These are phyloP conservation scores for Cicer pinnatifidum DNA, from an alignment of 306 rosid genomes.

Conservation along the genomic window DNA sequence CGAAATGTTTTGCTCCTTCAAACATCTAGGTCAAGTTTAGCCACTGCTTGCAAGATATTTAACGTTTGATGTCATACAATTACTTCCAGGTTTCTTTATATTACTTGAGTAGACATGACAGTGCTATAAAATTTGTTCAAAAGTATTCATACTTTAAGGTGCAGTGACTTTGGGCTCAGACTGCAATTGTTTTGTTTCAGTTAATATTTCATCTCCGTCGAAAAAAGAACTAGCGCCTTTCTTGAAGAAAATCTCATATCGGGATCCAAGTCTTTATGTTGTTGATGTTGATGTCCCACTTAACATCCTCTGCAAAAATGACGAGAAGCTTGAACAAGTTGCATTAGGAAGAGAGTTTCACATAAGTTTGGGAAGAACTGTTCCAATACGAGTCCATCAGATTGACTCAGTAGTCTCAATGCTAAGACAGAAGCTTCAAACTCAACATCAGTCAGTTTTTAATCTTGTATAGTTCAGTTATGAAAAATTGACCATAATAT, in stretches of 20 bases:
- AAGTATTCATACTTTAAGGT: not conserved
- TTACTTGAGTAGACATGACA: not conserved
- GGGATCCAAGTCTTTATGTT: conserved; percentile 64
- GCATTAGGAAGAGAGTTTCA: conserved; percentile 83
- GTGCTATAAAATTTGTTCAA: conserved; percentile 12
- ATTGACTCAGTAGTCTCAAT: conserved; percentile 79
- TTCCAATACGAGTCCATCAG: conserved; percentile 83
- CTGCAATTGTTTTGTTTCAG: conserved; percentile 47
- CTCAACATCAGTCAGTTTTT: conserved; percentile 60
- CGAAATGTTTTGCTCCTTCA: conserved; percentile 14
- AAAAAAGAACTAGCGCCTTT: conserved; percentile 68
- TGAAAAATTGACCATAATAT: conserved; percentile 24
- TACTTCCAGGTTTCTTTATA: conserved; percentile 3
- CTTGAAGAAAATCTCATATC: conserved; percentile 65
- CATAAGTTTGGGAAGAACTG: conserved; percentile 86
- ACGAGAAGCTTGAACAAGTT: conserved; percentile 65
- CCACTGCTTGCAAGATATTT: conserved; percentile 14
- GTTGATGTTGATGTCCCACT: conserved; percentile 74
- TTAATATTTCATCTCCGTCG: conserved; percentile 61
- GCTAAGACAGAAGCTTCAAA: conserved; percentile 85
- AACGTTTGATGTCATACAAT: not conserved
- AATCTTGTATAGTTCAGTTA: conserved; percentile 22
- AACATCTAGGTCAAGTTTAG: not conserved
- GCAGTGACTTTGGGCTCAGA: conserved; percentile 30
- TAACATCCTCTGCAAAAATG: conserved; percentile 61